Base-by-base conservation (phyloP, 108 stramenopile genomes). In the Stephanodiscus minutulus region DNA sequence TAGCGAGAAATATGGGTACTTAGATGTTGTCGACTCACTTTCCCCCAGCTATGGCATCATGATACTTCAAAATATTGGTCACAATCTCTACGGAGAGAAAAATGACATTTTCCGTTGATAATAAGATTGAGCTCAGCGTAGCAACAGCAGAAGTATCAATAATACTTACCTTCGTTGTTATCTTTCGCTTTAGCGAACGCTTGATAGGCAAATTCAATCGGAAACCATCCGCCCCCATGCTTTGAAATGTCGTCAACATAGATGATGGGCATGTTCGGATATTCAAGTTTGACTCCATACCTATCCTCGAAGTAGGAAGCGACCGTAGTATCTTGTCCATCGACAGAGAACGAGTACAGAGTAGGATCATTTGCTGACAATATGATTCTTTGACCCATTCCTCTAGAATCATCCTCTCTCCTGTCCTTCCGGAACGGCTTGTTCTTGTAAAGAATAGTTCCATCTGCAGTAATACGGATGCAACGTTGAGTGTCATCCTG, bases 211-310 rank as follows among this genome's bases (percentile, higher is more conserved):
- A 79, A 68, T 37, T 79, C 73, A 22, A 79, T 35, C 24, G 78
- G 78, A 18, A 63, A 68, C 78, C 78, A 79, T 18, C 60, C 52
- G 41, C 67, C 39, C 7, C 67, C 67, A 60, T 9, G 21, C 18
- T 41, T 60, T 21, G 33, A 21, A 22, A 60, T 37, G 20, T 49
- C 63, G 20, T 50, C 61, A 18, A 74, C 20, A 56, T 74, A 21
- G 15, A 79, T 67, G n/a, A 79, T 74, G 7, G 78, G 78, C 73
- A 79, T 58, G 17, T 62, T 63, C 8, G 56, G 61, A 66, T 66
- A 54, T 55, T 77, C 22, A 7, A 55, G 55, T 20, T 10, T n/a
- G 39, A 60, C 5, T 20, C 59, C 59, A 20, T 60, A 35, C 5
- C n/a, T 3, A 35, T 39, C 43, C 35, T 60, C 33, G 35, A 60